Evolutionary conservation across 257 asterid species (phyloP), one percentile per base, ranked within the genome.

Genomic region (Knoxia roxburghii): DNA sequence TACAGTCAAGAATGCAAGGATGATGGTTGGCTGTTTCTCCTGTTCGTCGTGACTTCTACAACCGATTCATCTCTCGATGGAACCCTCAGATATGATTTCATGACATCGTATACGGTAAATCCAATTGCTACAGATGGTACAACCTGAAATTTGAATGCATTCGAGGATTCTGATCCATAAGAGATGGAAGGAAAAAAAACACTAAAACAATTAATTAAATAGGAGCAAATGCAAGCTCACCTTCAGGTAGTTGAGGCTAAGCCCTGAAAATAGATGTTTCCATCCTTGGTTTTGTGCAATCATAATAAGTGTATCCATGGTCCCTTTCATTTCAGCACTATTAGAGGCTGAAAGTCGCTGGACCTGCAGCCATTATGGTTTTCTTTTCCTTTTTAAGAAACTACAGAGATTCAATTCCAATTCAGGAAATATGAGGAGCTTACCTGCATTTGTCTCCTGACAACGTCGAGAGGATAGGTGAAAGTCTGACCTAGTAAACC

Each of bases 401-500:
- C 18, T 13, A 20, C 15, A 53, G 46, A 58, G 29, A 15, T 50
- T 2, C 23, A 11, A 65, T 27, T 26, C 40, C 68, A 65, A 8
- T 64, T 46, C 18, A 1, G 61, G 41, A 49, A 26, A 5, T 7
- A 49, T 50, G 72, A 68, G 71, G 58, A 74, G 53, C 32, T 70
- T 75, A 92, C 98, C 97, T 92, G 98, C 98, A 92, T 92, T 85
- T 89, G 96, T 43, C 98, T 73, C 77, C 98, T 82, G 33, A 86
- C 96, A 11, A 92, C 98, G 53, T 92, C 97, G 35, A 92, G 88
- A 72, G 98, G 98, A 77, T 92, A 92, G 26, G 98, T 92, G 83
- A 89, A 78, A 59, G 98, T 92, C 81, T 92, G 98, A 39, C 98
- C 98, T 24, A 92, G 82, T 53, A 92, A 78, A 72, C 98, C 98